These are phyloP conservation scores for Clohesyomyces aquaticus DNA, from an alignment of 495 filamentous ascomycete genomes.

Conservation along the genomic window DNA sequence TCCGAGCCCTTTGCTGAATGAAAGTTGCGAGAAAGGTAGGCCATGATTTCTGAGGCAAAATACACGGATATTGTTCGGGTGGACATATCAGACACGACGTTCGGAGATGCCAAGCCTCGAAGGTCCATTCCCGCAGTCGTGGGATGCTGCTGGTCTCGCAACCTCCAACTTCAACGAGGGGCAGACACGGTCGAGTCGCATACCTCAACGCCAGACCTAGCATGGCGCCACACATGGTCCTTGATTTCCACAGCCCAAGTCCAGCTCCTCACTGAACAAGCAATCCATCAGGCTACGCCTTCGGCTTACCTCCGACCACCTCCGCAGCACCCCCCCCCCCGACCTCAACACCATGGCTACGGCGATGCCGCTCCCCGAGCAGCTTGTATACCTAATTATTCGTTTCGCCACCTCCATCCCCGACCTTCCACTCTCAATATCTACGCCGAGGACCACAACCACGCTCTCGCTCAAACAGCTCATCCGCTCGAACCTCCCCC, in stretches of 20 bases:
- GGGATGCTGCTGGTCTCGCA: too few relatives aligned
- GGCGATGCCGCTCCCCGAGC: constrained; percentile 30
- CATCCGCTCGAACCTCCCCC: constrained; percentile 73
- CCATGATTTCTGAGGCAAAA: too few relatives aligned
- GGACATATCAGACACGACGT: too few relatives aligned
- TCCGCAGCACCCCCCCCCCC: constrained; percentile 6
- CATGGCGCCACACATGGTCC: not conserved
- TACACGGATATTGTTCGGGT: too few relatives aligned
- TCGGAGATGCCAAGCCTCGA: too few relatives aligned
- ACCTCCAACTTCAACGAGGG: constrained; percentile 49
- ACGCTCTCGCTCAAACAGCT: constrained; percentile 75
- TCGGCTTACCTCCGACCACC: constrained; percentile 11
- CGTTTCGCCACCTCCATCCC: constrained; percentile 85
- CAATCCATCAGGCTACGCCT: not conserved
- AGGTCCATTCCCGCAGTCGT: too few relatives aligned
- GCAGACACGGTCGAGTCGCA: constrained; percentile 38
- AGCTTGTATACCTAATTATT: constrained; percentile 69
- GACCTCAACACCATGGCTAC: constrained; percentile 19
- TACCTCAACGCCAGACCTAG: constrained; percentile 1
- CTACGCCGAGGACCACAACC: constrained; percentile 67
- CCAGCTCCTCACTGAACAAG: not conserved
- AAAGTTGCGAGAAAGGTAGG: too few relatives aligned
- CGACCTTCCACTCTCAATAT: constrained; percentile 78
- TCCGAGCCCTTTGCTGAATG: too few relatives aligned
- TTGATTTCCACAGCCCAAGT: not conserved